Evolutionary conservation across 2,329 filamentous ascomycete genomes (phyloP).

Genomic region (Epichloe uncinata): DNA sequence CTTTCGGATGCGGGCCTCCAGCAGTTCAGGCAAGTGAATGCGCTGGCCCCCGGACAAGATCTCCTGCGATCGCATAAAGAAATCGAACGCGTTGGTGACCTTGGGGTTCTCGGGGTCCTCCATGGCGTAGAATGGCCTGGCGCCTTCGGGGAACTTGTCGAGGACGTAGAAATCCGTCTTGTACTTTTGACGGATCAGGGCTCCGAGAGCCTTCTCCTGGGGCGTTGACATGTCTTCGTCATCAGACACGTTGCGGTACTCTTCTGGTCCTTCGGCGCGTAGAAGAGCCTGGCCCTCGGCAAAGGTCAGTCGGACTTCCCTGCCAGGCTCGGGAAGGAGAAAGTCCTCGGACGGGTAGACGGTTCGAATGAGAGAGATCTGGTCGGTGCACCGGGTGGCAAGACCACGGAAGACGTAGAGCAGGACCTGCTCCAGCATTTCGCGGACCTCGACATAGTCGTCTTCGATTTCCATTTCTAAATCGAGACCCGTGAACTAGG

Average conservation of each 20-base stretch:
- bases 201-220: slow-evolving; percentile 80
- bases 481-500: slow-evolving; percentile 67
- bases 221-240: slow-evolving; percentile 71
- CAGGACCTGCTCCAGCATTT: slow-evolving; percentile 60
- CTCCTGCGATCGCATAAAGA: slow-evolving; percentile 87
- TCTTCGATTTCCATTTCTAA: slow-evolving; percentile 80
- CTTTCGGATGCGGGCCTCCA: slow-evolving; percentile 63
- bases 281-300: slow-evolving; percentile 66
- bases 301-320: slow-evolving; percentile 66
- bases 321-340: slow-evolving; percentile 59
- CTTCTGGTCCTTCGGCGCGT: slow-evolving; percentile 56
- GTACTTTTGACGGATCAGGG: slow-evolving; percentile 76
- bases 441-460: slow-evolving; percentile 60
- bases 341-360: slow-evolving; percentile 70
- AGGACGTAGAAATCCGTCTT: slow-evolving; percentile 93
- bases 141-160: slow-evolving; percentile 76
- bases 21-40: slow-evolving; percentile 65
- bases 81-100: slow-evolving; percentile 59
- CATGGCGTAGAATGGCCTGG: slow-evolving; percentile 55
- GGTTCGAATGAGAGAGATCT: slow-evolving; percentile 59
- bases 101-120: slow-evolving; percentile 15
- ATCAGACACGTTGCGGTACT: slow-evolving; percentile 55
- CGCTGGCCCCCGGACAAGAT: slow-evolving; percentile 91
- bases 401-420: slow-evolving; percentile 62
- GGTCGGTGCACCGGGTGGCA: slow-evolving; percentile 42